Percentiles rank a stretch among this genome's conserved stretches.
Conservation (phyloP, 495 filamentous ascomycete genomes). For the Bacidia gigantensis region DNA sequence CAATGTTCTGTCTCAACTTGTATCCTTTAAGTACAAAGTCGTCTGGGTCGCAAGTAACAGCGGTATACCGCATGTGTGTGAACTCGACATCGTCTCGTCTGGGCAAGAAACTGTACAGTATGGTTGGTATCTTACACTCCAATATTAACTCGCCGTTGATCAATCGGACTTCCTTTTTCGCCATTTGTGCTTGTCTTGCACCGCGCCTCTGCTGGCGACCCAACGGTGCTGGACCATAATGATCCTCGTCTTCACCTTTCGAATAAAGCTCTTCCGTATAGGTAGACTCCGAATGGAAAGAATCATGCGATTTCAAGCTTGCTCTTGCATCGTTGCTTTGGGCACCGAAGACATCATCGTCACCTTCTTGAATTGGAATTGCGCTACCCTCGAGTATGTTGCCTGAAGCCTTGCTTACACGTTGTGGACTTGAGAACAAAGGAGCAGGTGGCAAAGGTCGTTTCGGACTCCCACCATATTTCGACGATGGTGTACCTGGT, state of each 20-base stretch:
- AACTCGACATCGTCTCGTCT: constrained; percentile 88
- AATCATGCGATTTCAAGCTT: constrained; percentile 40
- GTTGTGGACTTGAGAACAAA: constrained; percentile 46
- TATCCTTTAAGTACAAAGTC: constrained; percentile 82
- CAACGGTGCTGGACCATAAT: constrained; percentile 80
- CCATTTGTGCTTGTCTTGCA: constrained; percentile 70
- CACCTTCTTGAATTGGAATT: constrained; percentile 42
- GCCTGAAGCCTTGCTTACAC: constrained; percentile 29
- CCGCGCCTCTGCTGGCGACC: constrained; percentile 74
- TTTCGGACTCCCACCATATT: constrained; percentile 72
- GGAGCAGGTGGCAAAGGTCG: constrained; percentile 86
- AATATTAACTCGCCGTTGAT: constrained; percentile 96
- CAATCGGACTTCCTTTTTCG: constrained; percentile 84
- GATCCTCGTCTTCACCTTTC: constrained; percentile 26
- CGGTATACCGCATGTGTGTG: constrained; percentile 99
- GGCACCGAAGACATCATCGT: constrained; percentile 64
- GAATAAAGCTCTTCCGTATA: constrained; percentile 43
- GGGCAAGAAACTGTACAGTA: constrained; percentile 87
- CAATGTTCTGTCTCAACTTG: constrained; percentile 91
- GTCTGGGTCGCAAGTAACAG: constrained; percentile 96
- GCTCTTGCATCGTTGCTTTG: constrained; percentile 25
- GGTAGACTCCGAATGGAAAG: constrained; percentile 57
- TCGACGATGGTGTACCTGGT: constrained; percentile 77
- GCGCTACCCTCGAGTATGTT: constrained; percentile 28
- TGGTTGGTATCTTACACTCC: constrained; percentile 98